Conservation (phyloP, 305 asterid species). For the Solanum aculeatissimum region DNA sequence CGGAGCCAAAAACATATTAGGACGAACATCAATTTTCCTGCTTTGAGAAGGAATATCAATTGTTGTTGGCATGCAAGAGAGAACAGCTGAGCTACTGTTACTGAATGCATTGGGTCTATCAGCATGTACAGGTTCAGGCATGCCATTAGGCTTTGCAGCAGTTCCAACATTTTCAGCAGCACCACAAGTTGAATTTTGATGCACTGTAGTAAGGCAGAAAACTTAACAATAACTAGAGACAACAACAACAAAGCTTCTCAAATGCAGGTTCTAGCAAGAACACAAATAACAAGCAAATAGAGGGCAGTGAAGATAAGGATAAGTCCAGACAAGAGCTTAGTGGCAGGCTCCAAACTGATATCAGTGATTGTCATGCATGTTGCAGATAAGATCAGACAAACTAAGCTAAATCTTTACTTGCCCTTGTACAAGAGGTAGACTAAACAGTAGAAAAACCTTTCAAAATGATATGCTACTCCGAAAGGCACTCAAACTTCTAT, state of each 20-base stretch:
- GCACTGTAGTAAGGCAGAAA: slow-evolving; percentile 31
- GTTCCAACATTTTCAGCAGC: slow-evolving; percentile 35
- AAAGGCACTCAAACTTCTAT: background rate
- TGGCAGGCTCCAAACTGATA: background rate
- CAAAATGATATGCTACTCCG: background rate
- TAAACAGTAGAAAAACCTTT: background rate
- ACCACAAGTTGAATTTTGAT: slow-evolving; percentile 35
- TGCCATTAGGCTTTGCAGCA: slow-evolving; percentile 29
- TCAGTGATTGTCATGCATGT: background rate
- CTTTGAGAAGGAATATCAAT: slow-evolving; percentile 28
- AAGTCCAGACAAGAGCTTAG: background rate
- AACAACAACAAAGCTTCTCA: slow-evolving; percentile 2
- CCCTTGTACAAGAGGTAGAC: background rate
- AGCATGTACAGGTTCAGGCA: slow-evolving; percentile 25
- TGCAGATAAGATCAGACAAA: background rate
- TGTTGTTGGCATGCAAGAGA: slow-evolving; percentile 32
- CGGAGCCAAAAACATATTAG: slow-evolving; percentile 43
- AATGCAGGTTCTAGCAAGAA: background rate
- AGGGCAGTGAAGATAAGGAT: background rate
- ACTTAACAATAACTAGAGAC: background rate
- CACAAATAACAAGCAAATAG: background rate
- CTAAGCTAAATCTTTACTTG: background rate
- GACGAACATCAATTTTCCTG: slow-evolving; percentile 35
- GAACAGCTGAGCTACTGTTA: slow-evolving; percentile 32
- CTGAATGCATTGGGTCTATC: slow-evolving; percentile 25